Evolutionary conservation across 108 stramenopile genomes (phyloP).

Genomic region (Aurantiochytrium sp.): DNA sequence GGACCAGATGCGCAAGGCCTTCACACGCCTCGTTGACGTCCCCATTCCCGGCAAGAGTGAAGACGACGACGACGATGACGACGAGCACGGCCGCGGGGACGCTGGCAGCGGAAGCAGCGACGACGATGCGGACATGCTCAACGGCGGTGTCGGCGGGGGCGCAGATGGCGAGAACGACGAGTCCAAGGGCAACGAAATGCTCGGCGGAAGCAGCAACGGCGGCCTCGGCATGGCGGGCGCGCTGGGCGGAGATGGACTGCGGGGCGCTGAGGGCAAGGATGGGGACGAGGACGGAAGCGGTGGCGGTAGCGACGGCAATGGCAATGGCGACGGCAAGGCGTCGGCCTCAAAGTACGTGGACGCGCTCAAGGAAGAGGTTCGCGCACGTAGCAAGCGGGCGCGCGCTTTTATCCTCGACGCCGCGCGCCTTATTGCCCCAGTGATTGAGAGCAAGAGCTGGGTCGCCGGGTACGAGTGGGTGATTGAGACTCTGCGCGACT

Average conservation of each 20-base stretch:
- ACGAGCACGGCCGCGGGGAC: slow-evolving; percentile 29
- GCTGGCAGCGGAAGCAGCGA: slow-evolving; percentile 32
- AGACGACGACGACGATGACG: background rate
- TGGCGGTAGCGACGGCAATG: background rate
- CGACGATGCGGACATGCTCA: slow-evolving; percentile 27
- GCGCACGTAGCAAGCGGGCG: background rate
- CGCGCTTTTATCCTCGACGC: slow-evolving; percentile 47
- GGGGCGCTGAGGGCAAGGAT: background rate
- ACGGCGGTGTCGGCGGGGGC: slow-evolving; percentile 26
- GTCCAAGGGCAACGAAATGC: background rate
- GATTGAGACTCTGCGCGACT: slow-evolving; percentile 49
- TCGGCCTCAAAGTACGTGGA: background rate
- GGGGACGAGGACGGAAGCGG: background rate
- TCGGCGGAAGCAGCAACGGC: too few species aligned
- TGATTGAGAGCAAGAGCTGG: slow-evolving; percentile 46
- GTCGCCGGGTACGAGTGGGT: slow-evolving; percentile 68
- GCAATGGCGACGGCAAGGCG: background rate
- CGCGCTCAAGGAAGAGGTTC: background rate
- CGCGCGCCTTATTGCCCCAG: slow-evolving; percentile 66
- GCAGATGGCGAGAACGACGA: slow-evolving; percentile 25
- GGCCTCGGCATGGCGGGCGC: too few species aligned
- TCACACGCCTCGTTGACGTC: slow-evolving; percentile 48
- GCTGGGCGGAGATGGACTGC: too few species aligned
- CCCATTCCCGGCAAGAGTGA: slow-evolving; percentile 33
- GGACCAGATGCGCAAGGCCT: slow-evolving; percentile 57